Base-by-base conservation (phyloP, 169 alveolate species). In the Babesia bovis region DNA sequence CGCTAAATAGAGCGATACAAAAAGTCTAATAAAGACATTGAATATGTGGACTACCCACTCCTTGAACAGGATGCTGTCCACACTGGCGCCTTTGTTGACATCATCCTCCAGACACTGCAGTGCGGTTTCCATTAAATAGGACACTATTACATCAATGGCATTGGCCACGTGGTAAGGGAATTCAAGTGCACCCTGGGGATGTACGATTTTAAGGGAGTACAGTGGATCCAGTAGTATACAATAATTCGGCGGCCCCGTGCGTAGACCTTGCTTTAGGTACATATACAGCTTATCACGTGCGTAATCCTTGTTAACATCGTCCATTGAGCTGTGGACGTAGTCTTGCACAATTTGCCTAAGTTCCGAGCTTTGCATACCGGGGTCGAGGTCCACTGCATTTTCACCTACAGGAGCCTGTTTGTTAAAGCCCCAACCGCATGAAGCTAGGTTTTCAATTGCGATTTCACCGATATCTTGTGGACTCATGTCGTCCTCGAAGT, bases 1-100 rank as follows among this genome's bases (percentile, higher is more conserved):
- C 1, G 35, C 51, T 50, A 44, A 13, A 38, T 45, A 63, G 25
- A 63, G 61, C 5, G 73, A 33, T 19, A 63, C 60, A 36, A 45
- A 63, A 0, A 63, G 33, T 19, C 73, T 28, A 47, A 63, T 60
- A 25, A 63, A 63, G 5, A 55, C 60, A 38, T 63, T 63, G 32
- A 63, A 63, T 21, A 63, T 63, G 42, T 63, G 73, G 21, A 63
- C 73, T 19, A 63, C 40, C 73, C 73, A 63, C 12, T 63, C 73
- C 60, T 63, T 63, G 73, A 63, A 63, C 44, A 63, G 42, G 35
- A 63, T 49, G 60, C 51, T 63, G 21, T 63, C 73, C 28, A 63
- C 59, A 38, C 49, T 45, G 2, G 61, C 45, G 5, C 50, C 60
- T 15, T 17, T 10, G 21, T 33, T 9, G 15, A 49, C 73, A 28